Percentiles rank a stretch among this genome's conserved stretches.
phyloP scores from a whole-genome alignment of 441 rosid species.

The Bocquillonia castaneifolia region DNA sequence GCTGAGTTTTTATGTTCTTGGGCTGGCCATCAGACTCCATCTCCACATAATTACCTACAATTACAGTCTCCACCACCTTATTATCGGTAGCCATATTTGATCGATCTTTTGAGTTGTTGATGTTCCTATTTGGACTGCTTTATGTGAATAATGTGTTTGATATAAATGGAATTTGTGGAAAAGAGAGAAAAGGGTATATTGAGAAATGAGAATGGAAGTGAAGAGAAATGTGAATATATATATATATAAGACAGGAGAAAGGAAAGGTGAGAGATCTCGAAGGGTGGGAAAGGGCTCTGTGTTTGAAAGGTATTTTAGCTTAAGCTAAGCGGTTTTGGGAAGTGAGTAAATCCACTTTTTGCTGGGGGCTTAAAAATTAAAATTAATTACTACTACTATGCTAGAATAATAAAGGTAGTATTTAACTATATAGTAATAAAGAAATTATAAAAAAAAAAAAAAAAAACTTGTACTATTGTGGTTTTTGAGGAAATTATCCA shows the following conservation, averaged over 20 bases:
- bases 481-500: too few species aligned
- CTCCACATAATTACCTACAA: conserved; percentile 87
- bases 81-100: conserved; percentile 50
- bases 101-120: not conserved
- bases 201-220: conserved; percentile 24
- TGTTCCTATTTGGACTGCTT: too few species aligned
- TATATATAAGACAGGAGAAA: conserved; percentile 35
- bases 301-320: conserved; percentile 26
- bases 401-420: too few species aligned
- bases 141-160: too few species aligned
- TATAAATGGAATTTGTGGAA: not conserved
- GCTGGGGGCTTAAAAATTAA: not conserved
- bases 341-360: conserved; percentile 21
- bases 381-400: not conserved
- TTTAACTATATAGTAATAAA: too few species aligned
- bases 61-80: conserved; percentile 78
- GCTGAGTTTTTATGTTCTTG: conserved; percentile 44
- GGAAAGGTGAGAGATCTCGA: conserved; percentile 6
- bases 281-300: conserved; percentile 25
- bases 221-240: conserved; percentile 22
- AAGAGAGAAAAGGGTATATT: not conserved
- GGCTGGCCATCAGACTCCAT: conserved; percentile 81
- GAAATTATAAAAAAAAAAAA: not conserved
- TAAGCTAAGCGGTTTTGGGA: conserved; percentile 37
- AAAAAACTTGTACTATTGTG: too few species aligned